Conservation (phyloP, 768 basidiomycete genomes). For the Rhodocollybia butyracea region DNA sequence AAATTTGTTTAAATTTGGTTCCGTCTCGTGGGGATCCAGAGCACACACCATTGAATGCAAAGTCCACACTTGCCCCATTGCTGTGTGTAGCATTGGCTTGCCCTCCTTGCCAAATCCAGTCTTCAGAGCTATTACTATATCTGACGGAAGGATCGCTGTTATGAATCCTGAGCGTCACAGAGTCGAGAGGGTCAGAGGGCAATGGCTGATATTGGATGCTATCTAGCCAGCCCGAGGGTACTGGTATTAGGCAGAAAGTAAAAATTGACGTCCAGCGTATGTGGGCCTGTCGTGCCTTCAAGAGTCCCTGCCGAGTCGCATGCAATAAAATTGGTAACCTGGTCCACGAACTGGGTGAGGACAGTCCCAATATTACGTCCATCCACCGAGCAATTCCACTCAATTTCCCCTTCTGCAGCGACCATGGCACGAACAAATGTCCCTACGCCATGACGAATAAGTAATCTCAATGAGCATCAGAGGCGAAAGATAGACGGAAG, state of each 20-base stretch:
- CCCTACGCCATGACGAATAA: not conserved
- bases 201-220: not conserved
- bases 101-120: not conserved
- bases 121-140: not conserved
- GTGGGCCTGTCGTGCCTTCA: not conserved
- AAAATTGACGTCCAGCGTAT: not conserved
- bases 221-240: not conserved
- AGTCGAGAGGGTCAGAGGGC: not conserved
- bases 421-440: not conserved
- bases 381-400: conserved; percentile 2
- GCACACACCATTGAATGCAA: not conserved
- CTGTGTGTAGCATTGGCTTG: not conserved
- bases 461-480: not conserved
- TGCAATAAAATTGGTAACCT: conserved; percentile 5
- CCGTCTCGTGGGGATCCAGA: not conserved
- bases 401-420: not conserved
- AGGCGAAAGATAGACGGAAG: not conserved
- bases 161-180: not conserved
- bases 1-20: not conserved
- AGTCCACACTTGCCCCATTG: not conserved
- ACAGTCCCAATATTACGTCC: not conserved
- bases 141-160: not conserved
- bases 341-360: not conserved
- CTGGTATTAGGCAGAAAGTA: not conserved
- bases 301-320: conserved; percentile 5